Percentiles rank a stretch among this genome's conserved stretches.
phyloP scores from a whole-genome alignment of 2,329 filamentous ascomycete species.

The Biscogniauxia mediterranea region DNA sequence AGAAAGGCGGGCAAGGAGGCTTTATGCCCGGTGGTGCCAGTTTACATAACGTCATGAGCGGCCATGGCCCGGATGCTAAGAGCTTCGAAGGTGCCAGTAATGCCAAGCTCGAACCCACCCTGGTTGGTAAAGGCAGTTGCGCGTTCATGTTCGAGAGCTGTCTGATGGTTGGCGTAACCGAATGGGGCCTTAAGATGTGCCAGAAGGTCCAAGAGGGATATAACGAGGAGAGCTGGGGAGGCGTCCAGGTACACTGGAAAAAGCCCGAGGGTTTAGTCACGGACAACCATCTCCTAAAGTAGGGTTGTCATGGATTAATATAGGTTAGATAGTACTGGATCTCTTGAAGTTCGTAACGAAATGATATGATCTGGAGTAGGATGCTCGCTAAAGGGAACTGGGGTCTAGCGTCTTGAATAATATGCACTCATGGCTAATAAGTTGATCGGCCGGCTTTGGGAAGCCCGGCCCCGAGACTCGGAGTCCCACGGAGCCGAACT shows the following conservation, averaged over 20 bases:
- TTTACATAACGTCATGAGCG: slow-evolving; percentile 62
- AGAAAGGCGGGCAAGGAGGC: slow-evolving; percentile 45
- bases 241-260: slow-evolving; percentile 62
- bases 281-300: slow-evolving; percentile 30
- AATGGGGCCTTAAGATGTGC: slow-evolving; percentile 64
- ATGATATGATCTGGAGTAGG: no score
- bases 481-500: background rate
- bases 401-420: no score
- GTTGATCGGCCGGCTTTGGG: background rate
- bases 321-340: background rate
- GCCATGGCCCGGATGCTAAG: slow-evolving; percentile 51
- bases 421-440: no score
- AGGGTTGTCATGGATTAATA: background rate
- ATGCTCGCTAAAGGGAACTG: no score
- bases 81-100: slow-evolving; percentile 55
- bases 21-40: slow-evolving; percentile 49
- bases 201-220: slow-evolving; percentile 64
- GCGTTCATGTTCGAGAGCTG: slow-evolving; percentile 71
- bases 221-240: slow-evolving; percentile 78
- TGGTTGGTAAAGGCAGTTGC: slow-evolving; percentile 60
- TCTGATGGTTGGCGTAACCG: slow-evolving; percentile 68
- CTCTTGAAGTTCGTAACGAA: no score
- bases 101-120: slow-evolving; percentile 59
- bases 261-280: slow-evolving; percentile 34
- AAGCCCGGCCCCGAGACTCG: background rate